phyloP scores from a whole-genome alignment of 2,329 filamentous ascomycete species.

The Nannizziopsis barbatae region DNA sequence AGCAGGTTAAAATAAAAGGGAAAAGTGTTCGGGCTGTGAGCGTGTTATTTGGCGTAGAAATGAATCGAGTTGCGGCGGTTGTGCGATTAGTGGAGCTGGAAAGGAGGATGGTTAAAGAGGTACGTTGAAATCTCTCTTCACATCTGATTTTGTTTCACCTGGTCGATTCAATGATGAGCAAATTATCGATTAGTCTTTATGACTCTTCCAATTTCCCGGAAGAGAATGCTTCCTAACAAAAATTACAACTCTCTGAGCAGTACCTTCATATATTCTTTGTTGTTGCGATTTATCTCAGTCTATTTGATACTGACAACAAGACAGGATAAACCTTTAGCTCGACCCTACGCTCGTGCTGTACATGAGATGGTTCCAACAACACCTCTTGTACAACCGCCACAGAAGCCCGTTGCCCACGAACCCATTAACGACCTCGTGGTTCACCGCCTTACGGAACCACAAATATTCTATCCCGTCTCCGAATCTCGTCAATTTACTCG shows the following conservation, averaged over 20 bases:
- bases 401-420: constrained; percentile 42
- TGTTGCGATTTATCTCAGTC: neutral
- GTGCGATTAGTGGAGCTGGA: constrained; percentile 78
- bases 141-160: neutral
- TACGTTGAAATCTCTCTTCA: constrained; percentile 41
- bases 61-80: constrained; percentile 73
- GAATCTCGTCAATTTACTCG: constrained; percentile 56
- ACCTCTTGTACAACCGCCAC: constrained; percentile 30
- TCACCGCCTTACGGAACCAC: constrained; percentile 43
- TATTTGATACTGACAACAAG: constrained; percentile 17
- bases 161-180: constrained; percentile 53
- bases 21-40: constrained; percentile 65
- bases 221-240: constrained; percentile 54
- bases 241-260: constrained; percentile 61
- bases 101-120: constrained; percentile 62
- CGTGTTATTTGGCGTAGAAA: constrained; percentile 64
- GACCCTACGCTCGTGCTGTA: constrained; percentile 64
- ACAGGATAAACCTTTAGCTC: constrained; percentile 66
- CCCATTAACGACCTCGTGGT: constrained; percentile 54
- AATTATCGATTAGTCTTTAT: constrained; percentile 99
- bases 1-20: constrained; percentile 53
- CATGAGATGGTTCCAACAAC: constrained; percentile 68
- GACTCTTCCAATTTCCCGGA: constrained; percentile 47
- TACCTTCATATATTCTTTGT: neutral
- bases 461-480: constrained; percentile 53